Evolutionary conservation across 331 rosid genomes (phyloP).

Genomic region (Malus hybrid): DNA sequence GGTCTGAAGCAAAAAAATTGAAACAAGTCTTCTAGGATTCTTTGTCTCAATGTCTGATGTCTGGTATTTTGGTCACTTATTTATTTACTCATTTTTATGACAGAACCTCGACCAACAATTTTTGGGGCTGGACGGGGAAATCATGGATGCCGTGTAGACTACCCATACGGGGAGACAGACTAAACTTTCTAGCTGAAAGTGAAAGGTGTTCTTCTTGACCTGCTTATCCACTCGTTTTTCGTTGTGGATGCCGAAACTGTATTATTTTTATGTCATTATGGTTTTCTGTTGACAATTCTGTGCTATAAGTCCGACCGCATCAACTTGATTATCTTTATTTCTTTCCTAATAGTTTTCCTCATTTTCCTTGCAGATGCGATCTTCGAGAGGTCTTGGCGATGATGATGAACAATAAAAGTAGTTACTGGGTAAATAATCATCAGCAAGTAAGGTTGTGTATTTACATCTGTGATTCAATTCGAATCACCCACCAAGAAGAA

Average conservation of each 20-base stretch:
- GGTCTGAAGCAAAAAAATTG: neutral
- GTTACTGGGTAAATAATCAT: neutral
- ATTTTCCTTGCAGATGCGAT: conserved; percentile 6
- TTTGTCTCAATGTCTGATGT: neutral
- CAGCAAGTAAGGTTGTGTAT: neutral
- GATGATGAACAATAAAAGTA: neutral
- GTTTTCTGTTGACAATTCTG: neutral
- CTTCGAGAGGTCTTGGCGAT: neutral
- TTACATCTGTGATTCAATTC: neutral
- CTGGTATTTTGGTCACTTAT: neutral
- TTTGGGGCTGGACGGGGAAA: neutral
- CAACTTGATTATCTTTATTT: neutral
- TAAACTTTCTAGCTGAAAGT: neutral
- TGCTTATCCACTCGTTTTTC: neutral
- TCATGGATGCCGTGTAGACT: neutral
- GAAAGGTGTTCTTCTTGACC: neutral
- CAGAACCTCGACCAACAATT: neutral
- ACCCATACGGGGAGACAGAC: neutral
- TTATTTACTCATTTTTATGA: neutral
- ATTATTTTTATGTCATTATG: no score
- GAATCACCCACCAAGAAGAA: neutral
- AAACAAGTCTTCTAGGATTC: neutral
- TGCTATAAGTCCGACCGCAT: neutral
- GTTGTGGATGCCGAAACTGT: no score
- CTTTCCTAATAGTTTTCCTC: neutral